phyloP scores from a whole-genome alignment of 2,329 filamentous ascomycete genomes.

The Phialemoniopsis sp. region DNA sequence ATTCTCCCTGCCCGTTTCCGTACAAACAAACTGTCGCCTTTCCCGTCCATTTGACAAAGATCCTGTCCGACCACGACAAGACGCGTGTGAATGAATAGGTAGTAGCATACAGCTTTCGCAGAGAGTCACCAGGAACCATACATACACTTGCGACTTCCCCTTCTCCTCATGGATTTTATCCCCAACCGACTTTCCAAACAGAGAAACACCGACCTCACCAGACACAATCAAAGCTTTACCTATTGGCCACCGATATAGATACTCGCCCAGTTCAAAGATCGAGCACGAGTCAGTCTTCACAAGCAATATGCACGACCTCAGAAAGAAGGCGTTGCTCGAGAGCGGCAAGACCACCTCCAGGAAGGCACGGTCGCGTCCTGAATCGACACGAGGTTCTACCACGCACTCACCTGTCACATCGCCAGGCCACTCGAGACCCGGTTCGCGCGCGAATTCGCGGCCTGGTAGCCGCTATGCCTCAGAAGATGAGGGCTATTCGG shows the following conservation, averaged over 20 bases:
- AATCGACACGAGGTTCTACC: constrained; percentile 54
- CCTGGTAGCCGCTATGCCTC: constrained; percentile 59
- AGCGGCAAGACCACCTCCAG: constrained; percentile 69
- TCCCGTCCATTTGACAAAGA: too few species aligned
- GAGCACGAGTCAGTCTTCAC: constrained; percentile 2
- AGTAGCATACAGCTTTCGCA: too few species aligned
- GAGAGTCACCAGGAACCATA: neutral
- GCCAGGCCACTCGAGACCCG: constrained; percentile 50
- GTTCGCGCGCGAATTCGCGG: constrained; percentile 56
- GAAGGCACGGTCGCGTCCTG: constrained; percentile 57
- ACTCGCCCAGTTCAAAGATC: neutral
- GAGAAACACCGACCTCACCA: constrained; percentile 4
- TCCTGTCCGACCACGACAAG: too few species aligned
- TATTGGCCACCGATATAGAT: too few species aligned
- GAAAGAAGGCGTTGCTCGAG: constrained; percentile 65
- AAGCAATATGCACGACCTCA: constrained; percentile 56
- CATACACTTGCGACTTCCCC: neutral
- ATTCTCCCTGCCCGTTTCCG: too few species aligned
- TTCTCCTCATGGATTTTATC: constrained; percentile 18
- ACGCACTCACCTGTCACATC: constrained; percentile 54
- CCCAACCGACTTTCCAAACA: constrained; percentile 7
- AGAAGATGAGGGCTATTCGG: constrained; percentile 52
- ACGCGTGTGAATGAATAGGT: too few species aligned
- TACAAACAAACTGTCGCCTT: too few species aligned
- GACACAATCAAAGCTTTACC: neutral